Evolutionary conservation across 805 yeast species (phyloP), one percentile per base, ranked within the genome.

Genomic region (Debaryomyces maramus): DNA sequence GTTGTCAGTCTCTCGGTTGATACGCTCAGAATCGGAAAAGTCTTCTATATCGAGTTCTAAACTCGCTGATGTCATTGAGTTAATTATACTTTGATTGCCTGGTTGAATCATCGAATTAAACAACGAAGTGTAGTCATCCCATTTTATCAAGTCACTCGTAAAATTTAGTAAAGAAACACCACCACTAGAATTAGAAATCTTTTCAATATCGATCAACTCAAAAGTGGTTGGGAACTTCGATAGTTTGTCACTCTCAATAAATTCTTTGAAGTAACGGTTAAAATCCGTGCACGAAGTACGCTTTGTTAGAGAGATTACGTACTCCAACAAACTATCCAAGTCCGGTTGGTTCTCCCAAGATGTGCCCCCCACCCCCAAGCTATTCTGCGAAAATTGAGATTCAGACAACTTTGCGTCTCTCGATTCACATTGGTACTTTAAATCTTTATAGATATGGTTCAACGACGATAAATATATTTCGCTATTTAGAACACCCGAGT

Each of bases 391-490:
- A 14, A 36, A 34, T 15, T 38, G 41, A 3, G 45, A 31, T 13
- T 43, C 43, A 5, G 32, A 32, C 22, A 51, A 31, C 3, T 37
- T 33, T 23, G 47, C 47, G 6, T 70, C 68, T 33, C 71, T 57
- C 2, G 58, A 29, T n/a, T 62, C 60, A 38, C 87, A 64, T 42
- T 81, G 82, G 43, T 52, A 72, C 19, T 54, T 58, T 6, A 81
- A 72, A 49, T 87, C 95, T 21, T 72, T 71, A 61, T 84, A 72
- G 9, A 88, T 65, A 28, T 74, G 77, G 36, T 67, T 71, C 5
- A 68, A 50, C 0, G 89, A 81, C 0, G 80, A 67, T 10, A 66
- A 53, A 30, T 73, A 58, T 18, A 63, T 69, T 15, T 42, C 24
- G 36, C 24, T 23, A 32, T 23, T 18, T 3, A 13, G 10, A 13